Evolutionary conservation across 78 protist species (phyloP), one percentile per base, ranked within the genome.

Genomic region (Emiliania huxleyi): DNA sequence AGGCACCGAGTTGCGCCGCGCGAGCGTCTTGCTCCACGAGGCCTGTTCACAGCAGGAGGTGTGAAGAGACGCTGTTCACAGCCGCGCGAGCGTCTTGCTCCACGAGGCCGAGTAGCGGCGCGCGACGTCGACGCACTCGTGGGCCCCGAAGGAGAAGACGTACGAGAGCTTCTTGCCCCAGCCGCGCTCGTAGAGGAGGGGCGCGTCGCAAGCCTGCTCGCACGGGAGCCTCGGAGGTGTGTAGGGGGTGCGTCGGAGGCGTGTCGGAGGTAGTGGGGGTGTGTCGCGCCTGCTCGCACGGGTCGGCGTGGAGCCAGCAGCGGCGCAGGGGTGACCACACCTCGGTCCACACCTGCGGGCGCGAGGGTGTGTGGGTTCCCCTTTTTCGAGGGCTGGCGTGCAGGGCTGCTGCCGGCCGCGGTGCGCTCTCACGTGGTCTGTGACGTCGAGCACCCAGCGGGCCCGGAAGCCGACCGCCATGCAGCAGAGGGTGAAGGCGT

Each of bases 401-500:
- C n/a, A n/a, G n/a, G n/a, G n/a, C n/a, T n/a, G n/a, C n/a, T n/a
- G n/a, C n/a, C n/a, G n/a, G n/a, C n/a, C n/a, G n/a, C n/a, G n/a
- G n/a, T n/a, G n/a, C n/a, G n/a, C n/a, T n/a, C n/a, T n/a, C n/a
- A 98, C 98, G 84, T 98, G 99, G 90, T 98, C 99, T 0, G 98
- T 96, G 37, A 92, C 52, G 91, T 98, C 99, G 23, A 79, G 40
- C 19, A 98, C 96, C 44, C 85, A 95, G 15, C 99, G 92, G 12
- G 97, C 92, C 22, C 84, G 55, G n/a, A 79, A 94, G 0, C 98
- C 98, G 1, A 98, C 55, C 37, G 98, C 94, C 4, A 90, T 55
- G 71, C 90, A 89, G 77, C 77, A 42, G 2, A 96, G 69, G 5
- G 96, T 79, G 87, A 98, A 98, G 77, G 94, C 1, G 71, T 97